These are phyloP conservation scores for Lichtheimia ramosa DNA, from an alignment of 371 early-diverging fungal species.

Conservation along the genomic window DNA sequence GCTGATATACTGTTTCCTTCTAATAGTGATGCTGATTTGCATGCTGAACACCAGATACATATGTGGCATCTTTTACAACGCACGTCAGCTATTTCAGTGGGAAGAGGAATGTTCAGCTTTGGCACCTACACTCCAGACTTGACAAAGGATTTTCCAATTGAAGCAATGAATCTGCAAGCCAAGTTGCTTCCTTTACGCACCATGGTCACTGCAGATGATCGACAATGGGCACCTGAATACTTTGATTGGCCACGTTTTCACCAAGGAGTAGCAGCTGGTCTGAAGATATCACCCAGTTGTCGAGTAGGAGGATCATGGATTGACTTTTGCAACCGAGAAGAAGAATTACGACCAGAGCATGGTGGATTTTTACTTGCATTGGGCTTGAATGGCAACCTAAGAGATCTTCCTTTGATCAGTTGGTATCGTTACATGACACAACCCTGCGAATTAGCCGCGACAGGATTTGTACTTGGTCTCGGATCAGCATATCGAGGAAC, in stretches of 20 bases:
- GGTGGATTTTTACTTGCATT: slow-evolving; percentile 84
- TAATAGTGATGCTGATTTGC: slow-evolving; percentile 47
- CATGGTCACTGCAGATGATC: slow-evolving; percentile 52
- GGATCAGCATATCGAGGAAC: slow-evolving; percentile 73
- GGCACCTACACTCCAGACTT: slow-evolving; percentile 56
- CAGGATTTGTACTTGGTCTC: slow-evolving; percentile 78
- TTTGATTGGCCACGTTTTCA: slow-evolving; percentile 86
- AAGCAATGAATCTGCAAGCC: slow-evolving; percentile 55
- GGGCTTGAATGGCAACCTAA: slow-evolving; percentile 78
- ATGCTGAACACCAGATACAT: slow-evolving; percentile 49
- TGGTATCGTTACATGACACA: slow-evolving; percentile 68
- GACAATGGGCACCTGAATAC: slow-evolving; percentile 39
- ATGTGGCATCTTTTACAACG: slow-evolving; percentile 56
- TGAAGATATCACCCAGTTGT: slow-evolving; percentile 63
- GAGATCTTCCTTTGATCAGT: slow-evolving; percentile 58
- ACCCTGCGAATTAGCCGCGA: slow-evolving; percentile 62
- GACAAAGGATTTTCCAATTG: slow-evolving; percentile 58
- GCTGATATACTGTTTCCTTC: background rate
- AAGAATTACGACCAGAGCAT: slow-evolving; percentile 57
- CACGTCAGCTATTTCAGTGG: slow-evolving; percentile 67
- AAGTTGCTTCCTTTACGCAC: slow-evolving; percentile 65
- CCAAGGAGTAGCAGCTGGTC: slow-evolving; percentile 81
- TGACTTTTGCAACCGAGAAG: slow-evolving; percentile 61
- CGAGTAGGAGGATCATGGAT: slow-evolving; percentile 79
- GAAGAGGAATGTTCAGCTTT: slow-evolving; percentile 70